Base-by-base conservation (phyloP, 2,329 filamentous ascomycete genomes). In the Bipolaris gigantea region DNA sequence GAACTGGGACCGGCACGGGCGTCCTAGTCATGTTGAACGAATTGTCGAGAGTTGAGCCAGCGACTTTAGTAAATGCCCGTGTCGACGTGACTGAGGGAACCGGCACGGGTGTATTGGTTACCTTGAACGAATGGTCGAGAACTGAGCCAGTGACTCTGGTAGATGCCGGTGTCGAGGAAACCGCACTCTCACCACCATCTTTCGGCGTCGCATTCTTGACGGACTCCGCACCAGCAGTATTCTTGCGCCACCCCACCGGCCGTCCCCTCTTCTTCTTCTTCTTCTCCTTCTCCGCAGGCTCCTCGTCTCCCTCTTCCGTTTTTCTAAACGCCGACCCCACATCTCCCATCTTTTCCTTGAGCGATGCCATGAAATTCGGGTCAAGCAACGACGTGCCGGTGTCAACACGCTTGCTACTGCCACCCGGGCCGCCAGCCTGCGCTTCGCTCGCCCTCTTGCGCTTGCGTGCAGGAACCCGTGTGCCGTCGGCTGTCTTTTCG, bases 361-460 rank as follows among this genome's bases (percentile, higher is more conserved):
- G 42, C n/a, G 46, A 36, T 4, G 58, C 23, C 15, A 59, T 39
- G 49, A 62, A 61, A 7, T 50, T 30, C 3, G 33, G 34, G 2
- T 52, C 52, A 9, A 63, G 50, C 15, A 53, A n/a, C 8, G 48
- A 50, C 6, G 7, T 16, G 5, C 27, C n/a, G 10, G 32, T 32
- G 32, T 21, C 23, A 7, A 21, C 6, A 7, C 27, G 13, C 34
- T 33, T 47, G 6, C 9, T 3, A 15, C 16, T 25, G 15, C 15
- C 18, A 6, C 25, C n/a, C 16, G 47, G 34, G 5, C 32, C 11
- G 16, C 44, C 47, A 5, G 25, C 43, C 16, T 44, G 35, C 4
- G 4, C 48, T 25, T 55, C 44, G n/a, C 41, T 55, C 34, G 53
- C 49, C 43, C 59, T 53, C 48, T 67, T 66, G 33, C 62, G 58